Evolutionary conservation across 1,284 basidiomycete species (phyloP).

Genomic region (Trametes pubescens): DNA sequence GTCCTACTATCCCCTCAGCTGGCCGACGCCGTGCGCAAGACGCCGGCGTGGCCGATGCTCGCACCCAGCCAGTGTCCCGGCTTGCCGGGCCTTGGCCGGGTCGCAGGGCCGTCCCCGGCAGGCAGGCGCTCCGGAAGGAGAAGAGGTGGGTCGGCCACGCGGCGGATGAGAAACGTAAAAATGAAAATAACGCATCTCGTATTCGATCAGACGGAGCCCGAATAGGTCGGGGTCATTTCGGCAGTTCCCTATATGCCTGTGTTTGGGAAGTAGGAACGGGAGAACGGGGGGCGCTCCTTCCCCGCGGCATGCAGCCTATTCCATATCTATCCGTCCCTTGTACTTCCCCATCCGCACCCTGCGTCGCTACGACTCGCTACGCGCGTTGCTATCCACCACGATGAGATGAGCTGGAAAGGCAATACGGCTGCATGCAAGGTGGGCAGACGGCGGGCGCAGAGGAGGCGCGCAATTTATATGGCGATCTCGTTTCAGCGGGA

Average conservation of each 20-base stretch:
- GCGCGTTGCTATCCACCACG: slow-evolving; percentile 22
- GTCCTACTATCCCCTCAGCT: neutral
- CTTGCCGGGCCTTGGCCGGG: neutral
- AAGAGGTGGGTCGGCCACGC: neutral
- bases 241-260: slow-evolving; percentile 18
- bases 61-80: neutral
- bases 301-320: slow-evolving; percentile 23
- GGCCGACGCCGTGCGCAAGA: neutral
- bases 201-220: slow-evolving; percentile 16
- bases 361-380: neutral
- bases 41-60: neutral
- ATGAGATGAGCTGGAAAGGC: neutral
- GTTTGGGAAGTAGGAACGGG: slow-evolving; percentile 23
- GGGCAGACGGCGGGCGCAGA: neutral
- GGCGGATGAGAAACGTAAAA: slow-evolving; percentile 9
- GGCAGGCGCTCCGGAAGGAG: neutral
- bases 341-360: slow-evolving; percentile 15
- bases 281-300: slow-evolving; percentile 18
- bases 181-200: slow-evolving; percentile 14
- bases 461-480: slow-evolving; percentile 7
- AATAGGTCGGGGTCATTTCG: slow-evolving; percentile 14
- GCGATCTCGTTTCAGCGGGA: slow-evolving; percentile 8
- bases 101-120: slow-evolving; percentile 4
- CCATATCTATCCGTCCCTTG: slow-evolving; percentile 27
- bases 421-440: neutral